phyloP scores from a whole-genome alignment of 2,329 filamentous ascomycete genomes.

The Stagonosporopsis vannaccii region DNA sequence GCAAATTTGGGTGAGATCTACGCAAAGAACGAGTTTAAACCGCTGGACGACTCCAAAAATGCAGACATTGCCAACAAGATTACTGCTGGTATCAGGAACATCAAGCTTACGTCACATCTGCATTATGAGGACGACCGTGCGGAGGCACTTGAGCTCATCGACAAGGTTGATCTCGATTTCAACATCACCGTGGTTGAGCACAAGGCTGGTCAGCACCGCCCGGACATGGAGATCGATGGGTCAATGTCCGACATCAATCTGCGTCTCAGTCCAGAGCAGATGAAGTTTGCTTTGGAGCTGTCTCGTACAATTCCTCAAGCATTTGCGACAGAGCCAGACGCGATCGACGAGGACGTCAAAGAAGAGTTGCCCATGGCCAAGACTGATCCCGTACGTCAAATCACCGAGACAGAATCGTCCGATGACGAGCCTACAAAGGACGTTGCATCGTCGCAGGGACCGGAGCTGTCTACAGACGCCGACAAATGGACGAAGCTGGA shows the following conservation, averaged over 20 bases:
- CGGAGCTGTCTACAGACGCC: constrained; percentile 72
- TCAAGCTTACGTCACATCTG: constrained; percentile 87
- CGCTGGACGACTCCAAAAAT: constrained; percentile 77
- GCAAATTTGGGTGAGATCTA: constrained; percentile 98
- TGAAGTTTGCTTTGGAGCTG: constrained; percentile 87
- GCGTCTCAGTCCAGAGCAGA: constrained; percentile 85
- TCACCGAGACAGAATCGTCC: constrained; percentile 49
- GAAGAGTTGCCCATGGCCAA: constrained; percentile 71
- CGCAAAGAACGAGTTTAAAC: constrained; percentile 89
- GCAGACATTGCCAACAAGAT: constrained; percentile 86
- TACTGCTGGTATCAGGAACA: constrained; percentile 88
- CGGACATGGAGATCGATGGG: constrained; percentile 90
- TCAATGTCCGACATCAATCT: constrained; percentile 94
- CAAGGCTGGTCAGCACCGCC: constrained; percentile 74
- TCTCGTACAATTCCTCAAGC: constrained; percentile 87
- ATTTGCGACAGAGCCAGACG: constrained; percentile 77
- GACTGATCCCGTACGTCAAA: constrained; percentile 57
- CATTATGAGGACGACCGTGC: constrained; percentile 74
- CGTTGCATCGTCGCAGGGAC: constrained; percentile 58
- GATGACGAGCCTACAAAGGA: constrained; percentile 54
- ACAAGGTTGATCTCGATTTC: constrained; percentile 94
- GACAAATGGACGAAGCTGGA: constrained; percentile 93
- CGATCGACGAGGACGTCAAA: constrained; percentile 73
- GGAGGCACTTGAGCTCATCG: constrained; percentile 94
- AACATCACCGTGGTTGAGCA: constrained; percentile 93